Evolutionary conservation across 495 filamentous ascomycete genomes (phyloP), one percentile per base, ranked within the genome.

Genomic region (Glonium stellatum): DNA sequence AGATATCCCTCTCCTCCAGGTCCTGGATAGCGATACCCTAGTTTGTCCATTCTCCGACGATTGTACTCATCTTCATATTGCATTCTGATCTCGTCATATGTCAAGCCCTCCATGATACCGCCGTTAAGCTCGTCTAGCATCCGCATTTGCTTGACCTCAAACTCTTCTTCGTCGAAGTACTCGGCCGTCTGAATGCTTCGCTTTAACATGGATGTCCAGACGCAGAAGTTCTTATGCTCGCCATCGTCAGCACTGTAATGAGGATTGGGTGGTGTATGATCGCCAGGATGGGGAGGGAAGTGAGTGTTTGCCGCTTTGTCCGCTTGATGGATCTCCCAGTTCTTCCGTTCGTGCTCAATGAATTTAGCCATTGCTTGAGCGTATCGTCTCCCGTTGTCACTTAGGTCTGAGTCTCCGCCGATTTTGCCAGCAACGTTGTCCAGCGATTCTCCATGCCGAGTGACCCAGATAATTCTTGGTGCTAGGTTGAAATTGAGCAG

Each of bases 121-220:
- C 92, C 87, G 67, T 96, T 89, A 41, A 98, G 85, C 70, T 98
- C 93, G 67, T 98, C 95, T 15, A 98, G 83, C 90, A 97, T 96
- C 65, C 89, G 88, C 90, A 95, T 96, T 65, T 95, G 84, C 77
- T 98, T 98, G 67, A 92, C 83, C 63, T 97, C 93, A 69, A 90
- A 98, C 23, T 97, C 89, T n/a, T 98, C 93, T 61, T 97, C 93
- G 56, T 89, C 87, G 72, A 97, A 98, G 68, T 85, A 83, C 55
- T 91, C 81, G 0, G 88, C 90, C 1, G 91, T 92, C 66, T 95
- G 80, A 50, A 92, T 80, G 53, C 87, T 87, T 49, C 93, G 85
- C 66, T 87, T 85, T 65, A 98, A 83, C 92, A 97, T 97, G 11
- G 88, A 93, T 11, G 92, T 96, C 93, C 93, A 98, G 23, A 98